Evolutionary conservation across 2,329 filamentous ascomycete genomes (phyloP).

Genomic region (Endothia cerciana): DNA sequence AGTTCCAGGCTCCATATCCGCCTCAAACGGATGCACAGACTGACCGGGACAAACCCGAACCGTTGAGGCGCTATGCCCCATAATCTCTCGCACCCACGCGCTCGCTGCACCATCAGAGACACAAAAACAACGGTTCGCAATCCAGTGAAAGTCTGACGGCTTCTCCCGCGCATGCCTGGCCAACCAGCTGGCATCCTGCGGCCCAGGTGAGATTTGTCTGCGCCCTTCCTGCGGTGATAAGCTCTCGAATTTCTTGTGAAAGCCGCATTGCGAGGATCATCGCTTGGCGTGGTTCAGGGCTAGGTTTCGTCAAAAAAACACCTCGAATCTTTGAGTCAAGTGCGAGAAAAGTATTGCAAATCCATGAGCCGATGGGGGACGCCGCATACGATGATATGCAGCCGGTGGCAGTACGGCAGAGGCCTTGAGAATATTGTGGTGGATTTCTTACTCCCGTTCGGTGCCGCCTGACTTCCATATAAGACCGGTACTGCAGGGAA

Average conservation of each 20-base stretch:
- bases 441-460: not conserved
- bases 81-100: not conserved
- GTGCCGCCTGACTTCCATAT: not conserved
- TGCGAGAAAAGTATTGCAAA: conserved; percentile 1
- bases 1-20: not conserved
- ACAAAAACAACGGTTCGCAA: not conserved
- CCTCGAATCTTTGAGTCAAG: conserved; percentile 21
- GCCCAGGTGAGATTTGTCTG: not conserved
- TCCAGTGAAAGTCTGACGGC: not conserved
- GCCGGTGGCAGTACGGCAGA: not conserved
- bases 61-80: not conserved
- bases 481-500: not conserved
- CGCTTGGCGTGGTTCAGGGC: not conserved
- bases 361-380: not conserved
- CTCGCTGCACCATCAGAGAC: not conserved
- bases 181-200: not conserved
- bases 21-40: not conserved
- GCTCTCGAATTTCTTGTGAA: not conserved
- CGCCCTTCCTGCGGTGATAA: not conserved
- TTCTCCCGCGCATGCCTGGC: not conserved
- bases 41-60: not conserved
- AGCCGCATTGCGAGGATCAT: not conserved
- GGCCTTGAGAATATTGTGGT: not conserved
- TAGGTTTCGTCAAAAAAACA: conserved; percentile 17
- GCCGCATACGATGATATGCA: not conserved